These are phyloP conservation scores for Lasiosphaeriaceae sp. DNA, from an alignment of 495 filamentous ascomycete species.

Conservation along the genomic window DNA sequence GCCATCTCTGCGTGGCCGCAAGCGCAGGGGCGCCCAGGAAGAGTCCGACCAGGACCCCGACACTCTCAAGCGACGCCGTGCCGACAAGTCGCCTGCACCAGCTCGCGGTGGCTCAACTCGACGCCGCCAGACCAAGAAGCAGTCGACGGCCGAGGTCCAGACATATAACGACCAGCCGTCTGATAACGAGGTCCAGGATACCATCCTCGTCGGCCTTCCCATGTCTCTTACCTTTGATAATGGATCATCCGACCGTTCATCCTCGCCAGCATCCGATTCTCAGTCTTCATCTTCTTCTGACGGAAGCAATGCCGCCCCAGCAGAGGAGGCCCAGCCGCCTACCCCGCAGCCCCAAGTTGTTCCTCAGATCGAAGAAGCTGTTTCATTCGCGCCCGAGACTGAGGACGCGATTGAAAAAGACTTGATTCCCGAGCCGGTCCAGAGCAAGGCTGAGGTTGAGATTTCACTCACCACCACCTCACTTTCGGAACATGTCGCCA, in stretches of 20 bases:
- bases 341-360: conserved; percentile 14
- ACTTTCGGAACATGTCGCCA: not conserved
- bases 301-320: conserved; percentile 9
- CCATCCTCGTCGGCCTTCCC: conserved; percentile 43
- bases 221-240: conserved; percentile 3
- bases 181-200: conserved; percentile 46
- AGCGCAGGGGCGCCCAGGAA: conserved; percentile 26
- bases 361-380: conserved; percentile 10
- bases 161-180: conserved; percentile 28
- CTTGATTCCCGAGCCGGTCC: conserved; percentile 1
- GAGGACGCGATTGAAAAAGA: conserved; percentile 9
- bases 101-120: conserved; percentile 26
- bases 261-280: conserved; percentile 21
- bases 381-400: conserved; percentile 11
- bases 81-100: conserved; percentile 29
- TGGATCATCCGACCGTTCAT: conserved; percentile 11
- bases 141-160: conserved; percentile 20
- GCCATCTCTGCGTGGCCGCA: conserved; percentile 22
- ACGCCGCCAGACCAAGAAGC: conserved; percentile 33
- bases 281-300: conserved; percentile 16
- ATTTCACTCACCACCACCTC: not conserved
- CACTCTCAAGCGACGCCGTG: conserved; percentile 19
- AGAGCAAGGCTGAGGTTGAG: conserved; percentile 1
- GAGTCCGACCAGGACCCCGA: conserved; percentile 20
- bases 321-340: conserved; percentile 10